phyloP scores from a whole-genome alignment of 768 basidiomycete genomes.

The Suillus tomentosus region DNA sequence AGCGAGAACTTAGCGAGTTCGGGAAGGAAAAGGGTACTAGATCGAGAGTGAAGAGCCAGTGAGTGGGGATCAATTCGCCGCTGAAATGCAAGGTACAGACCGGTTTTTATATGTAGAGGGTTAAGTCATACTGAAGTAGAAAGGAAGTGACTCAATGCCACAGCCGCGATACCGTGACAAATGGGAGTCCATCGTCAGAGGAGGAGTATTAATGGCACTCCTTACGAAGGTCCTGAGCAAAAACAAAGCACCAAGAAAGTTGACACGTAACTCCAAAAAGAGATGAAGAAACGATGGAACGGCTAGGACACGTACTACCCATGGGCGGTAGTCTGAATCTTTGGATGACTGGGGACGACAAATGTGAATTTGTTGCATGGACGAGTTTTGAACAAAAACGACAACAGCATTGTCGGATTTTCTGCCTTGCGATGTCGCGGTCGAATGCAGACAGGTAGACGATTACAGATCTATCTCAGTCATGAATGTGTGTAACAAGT shows the following conservation, averaged over 20 bases:
- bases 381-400: neutral
- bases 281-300: neutral
- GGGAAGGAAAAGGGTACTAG: neutral
- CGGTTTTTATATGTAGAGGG: neutral
- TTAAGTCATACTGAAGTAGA: neutral
- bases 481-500: neutral
- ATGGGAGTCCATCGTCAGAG: neutral
- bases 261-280: neutral
- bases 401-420: neutral
- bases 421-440: neutral
- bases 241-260: slow-evolving; percentile 9
- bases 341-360: neutral
- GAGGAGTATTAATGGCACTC: neutral
- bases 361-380: neutral
- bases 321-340: neutral
- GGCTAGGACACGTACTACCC: neutral
- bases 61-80: neutral
- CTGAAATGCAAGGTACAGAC: neutral
- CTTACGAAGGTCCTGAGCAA: slow-evolving; percentile 22
- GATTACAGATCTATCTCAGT: neutral
- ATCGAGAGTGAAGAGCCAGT: neutral
- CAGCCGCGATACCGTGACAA: neutral
- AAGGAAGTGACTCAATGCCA: neutral
- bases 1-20: neutral
- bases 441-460: neutral